A percentile compares a stretch with the other conserved stretches of the same genome.
These are phyloP conservation scores for Glonium stellatum DNA, from an alignment of 495 filamentous ascomycete genomes.

Conservation along the genomic window DNA sequence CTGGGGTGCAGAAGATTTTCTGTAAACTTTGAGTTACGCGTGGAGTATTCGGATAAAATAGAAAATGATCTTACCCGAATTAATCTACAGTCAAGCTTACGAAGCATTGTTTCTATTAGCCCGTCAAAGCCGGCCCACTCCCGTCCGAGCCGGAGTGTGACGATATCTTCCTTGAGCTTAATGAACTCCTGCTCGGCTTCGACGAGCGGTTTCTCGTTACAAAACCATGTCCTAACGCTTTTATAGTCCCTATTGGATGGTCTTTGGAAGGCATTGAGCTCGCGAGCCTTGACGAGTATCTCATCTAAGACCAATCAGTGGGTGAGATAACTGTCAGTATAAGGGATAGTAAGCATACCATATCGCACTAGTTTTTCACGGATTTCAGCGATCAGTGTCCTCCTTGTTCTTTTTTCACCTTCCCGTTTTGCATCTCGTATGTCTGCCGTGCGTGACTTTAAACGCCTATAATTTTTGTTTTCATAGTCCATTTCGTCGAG, in stretches of 20 bases:
- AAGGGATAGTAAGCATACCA: constrained; percentile 8
- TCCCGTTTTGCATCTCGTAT: too few species aligned
- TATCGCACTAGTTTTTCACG: too few species aligned
- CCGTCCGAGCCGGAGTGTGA: constrained; percentile 32
- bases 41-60: too few species aligned
- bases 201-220: constrained; percentile 19
- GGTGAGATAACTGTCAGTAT: constrained; percentile 34
- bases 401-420: too few species aligned
- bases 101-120: constrained; percentile 20
- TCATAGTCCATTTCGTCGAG: too few species aligned
- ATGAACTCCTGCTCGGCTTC: constrained; percentile 29
- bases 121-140: constrained; percentile 36
- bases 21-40: too few species aligned
- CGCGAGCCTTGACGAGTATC: constrained; percentile 30
- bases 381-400: too few species aligned
- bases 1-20: constrained; percentile 30
- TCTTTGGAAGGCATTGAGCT: constrained; percentile 28
- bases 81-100: too few species aligned
- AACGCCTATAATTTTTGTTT: too few species aligned
- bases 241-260: constrained; percentile 31
- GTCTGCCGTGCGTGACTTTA: too few species aligned
- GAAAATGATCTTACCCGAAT: too few species aligned
- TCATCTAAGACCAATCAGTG: too few species aligned
- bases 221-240: constrained; percentile 32
- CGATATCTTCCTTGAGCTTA: constrained; percentile 34